phyloP scores from a whole-genome alignment of 179 eudicot species.

The Sideroxylon spinosum region DNA sequence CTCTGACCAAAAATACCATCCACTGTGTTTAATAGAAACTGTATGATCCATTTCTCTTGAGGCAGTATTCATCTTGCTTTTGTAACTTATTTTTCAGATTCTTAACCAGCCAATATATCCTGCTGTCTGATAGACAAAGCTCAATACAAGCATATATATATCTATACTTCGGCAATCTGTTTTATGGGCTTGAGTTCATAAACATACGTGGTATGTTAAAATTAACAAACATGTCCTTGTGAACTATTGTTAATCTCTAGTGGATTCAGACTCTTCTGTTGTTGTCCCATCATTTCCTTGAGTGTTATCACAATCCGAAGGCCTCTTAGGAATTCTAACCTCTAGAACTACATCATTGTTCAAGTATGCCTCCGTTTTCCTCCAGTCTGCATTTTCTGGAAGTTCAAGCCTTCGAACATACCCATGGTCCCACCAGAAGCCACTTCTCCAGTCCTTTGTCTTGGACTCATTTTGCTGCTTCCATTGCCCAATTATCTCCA shows the following conservation, averaged over 20 bases:
- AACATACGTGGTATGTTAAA: not conserved
- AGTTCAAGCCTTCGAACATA: slow-evolving; percentile 73
- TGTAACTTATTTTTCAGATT: not conserved
- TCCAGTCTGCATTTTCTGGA: slow-evolving; percentile 71
- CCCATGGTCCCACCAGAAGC: slow-evolving; percentile 88
- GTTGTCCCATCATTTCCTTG: slow-evolving; percentile 20
- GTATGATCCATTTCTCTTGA: not conserved
- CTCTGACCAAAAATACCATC: too few relatives aligned
- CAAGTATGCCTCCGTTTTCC: slow-evolving; percentile 49
- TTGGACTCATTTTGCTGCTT: slow-evolving; percentile 33
- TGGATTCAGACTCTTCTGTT: not conserved
- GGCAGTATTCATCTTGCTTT: not conserved
- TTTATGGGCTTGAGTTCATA: not conserved
- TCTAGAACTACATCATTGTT: slow-evolving; percentile 46
- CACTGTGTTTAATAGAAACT: not conserved
- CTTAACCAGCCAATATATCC: not conserved
- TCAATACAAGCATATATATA: not conserved
- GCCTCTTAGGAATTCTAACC: slow-evolving; percentile 58
- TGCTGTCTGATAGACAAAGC: not conserved
- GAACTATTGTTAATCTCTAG: not conserved
- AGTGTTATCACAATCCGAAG: slow-evolving; percentile 27
- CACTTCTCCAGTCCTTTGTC: slow-evolving; percentile 66
- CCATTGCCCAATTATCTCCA: slow-evolving; percentile 73
- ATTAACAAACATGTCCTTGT: not conserved
- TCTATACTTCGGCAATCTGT: not conserved